Base-by-base conservation (phyloP, 2,329 filamentous ascomycete species). In the Mycogone perniciosa region DNA sequence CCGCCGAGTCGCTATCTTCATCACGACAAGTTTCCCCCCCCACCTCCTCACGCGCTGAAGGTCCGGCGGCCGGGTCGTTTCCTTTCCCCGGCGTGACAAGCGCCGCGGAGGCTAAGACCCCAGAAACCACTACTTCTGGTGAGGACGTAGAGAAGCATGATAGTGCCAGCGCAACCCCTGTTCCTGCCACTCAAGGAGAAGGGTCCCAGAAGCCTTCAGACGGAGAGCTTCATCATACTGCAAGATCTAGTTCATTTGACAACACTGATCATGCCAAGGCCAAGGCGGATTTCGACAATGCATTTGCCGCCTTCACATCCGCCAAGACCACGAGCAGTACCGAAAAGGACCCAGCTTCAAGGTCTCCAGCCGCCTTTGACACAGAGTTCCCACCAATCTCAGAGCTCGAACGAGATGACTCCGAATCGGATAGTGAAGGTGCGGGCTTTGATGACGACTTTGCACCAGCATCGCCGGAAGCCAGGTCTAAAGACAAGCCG, bases 391-490 rank as follows among this genome's bases (percentile, higher is more conserved):
- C 93, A 31, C 93, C 92, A 1, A 96, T 97, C 54, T 84, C 86
- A n/a, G 89, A 92, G 64, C 71, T 96, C 52, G 86, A 88, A 55
- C 79, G 82, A 31, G 88, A 92, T 27, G 86, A 95, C n/a, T 91
- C 87, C 31, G 89, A 95, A 52, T 86, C 85, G 31, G 85, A 84
- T 49, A 87, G 82, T 53, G 88, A 89, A 44, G 80, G 81, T 44
- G 89, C 88, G 39, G 89, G 91, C 0, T 97, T 97, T 63, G 92
- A 95, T 45, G 93, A 99, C 64, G 86, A 96, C 67, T 97, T 97
- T 64, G 85, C 87, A 0, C 82, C 88, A 10, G 78, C 80, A 2
- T 78, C 77, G 4, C 73, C 76, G 27, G 63, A 66, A 29, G 59
- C 64, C 31, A 75, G 72, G 57, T 31, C 51, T 10, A 55, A 50